Base-by-base conservation (phyloP, 345 rosid genomes). In the Populus tremula region DNA sequence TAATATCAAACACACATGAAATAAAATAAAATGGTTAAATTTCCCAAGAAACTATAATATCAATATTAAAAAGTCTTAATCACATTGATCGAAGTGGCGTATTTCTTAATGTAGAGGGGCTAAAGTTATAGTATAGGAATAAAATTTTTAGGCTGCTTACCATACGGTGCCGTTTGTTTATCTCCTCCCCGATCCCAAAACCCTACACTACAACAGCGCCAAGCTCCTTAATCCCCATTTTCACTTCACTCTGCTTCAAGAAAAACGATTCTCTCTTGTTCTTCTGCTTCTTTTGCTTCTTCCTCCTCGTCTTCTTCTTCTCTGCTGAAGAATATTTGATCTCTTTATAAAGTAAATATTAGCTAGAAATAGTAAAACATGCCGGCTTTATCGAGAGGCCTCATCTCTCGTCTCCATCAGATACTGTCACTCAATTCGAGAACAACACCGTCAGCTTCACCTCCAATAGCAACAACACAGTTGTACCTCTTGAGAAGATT, bases 311-410 rank as follows among this genome's bases (percentile, higher is more conserved):
- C n/a, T n/a, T n/a, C 61, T 20, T n/a, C 63, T 8, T 54, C 27
- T 56, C 29, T 56, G 23, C n/a, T n/a, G 63, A 56, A 56, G 23
- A n/a, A 2, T 56, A n/a, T 9, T 8, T 56, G 27, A n/a, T 56
- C 63, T n/a, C 63, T n/a, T n/a, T 8, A 56, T 56, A 56, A 54
- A 54, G 23, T 8, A 21, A 53, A 9, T n/a, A 56, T 23, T 56
- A n/a, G 29, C 63, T 10, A 56, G 4, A 56, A 56, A n/a, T 23
- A n/a, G 13, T 20, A 43, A 78, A 79, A 21, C 81, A 91, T 91
- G 92, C 82, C 91, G 81, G 87, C 89, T 86, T 67, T 88, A 79
- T 82, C 90, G 77, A 87, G 93, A 88, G 94, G 92, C 86, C 80
- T 94, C 84, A 41, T 89, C 84, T 87, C 87, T 81, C 89, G 89